phyloP scores from a whole-genome alignment of 2,329 filamentous ascomycete genomes.

The Tolypocladium capitatum region DNA sequence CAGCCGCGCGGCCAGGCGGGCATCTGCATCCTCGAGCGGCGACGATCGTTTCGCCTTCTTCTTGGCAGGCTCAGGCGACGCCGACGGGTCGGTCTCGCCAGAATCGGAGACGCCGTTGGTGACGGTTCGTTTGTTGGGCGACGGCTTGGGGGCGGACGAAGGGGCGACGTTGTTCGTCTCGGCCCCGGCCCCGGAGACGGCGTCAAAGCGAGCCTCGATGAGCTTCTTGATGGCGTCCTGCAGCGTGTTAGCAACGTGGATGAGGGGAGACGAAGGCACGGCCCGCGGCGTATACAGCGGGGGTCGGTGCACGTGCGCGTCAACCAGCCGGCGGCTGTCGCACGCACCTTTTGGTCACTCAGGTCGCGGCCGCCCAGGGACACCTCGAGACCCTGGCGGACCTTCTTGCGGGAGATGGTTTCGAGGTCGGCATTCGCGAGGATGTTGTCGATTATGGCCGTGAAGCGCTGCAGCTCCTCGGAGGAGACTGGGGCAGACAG shows the following conservation, averaged over 20 bases:
- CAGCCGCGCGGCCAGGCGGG: conserved; percentile 70
- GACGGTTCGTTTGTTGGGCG: conserved; percentile 20
- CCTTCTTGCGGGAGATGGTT: conserved; percentile 51
- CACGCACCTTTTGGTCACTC: conserved; percentile 43
- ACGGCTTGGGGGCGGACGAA: conserved; percentile 16
- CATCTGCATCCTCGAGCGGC: conserved; percentile 61
- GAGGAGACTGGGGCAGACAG: conserved; percentile 26
- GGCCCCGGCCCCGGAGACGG: conserved; percentile 41
- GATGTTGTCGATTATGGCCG: conserved; percentile 46
- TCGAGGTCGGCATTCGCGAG: conserved; percentile 43
- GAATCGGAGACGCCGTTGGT: conserved; percentile 22
- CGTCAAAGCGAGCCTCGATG: conserved; percentile 63
- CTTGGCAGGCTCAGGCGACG: conserved; percentile 30
- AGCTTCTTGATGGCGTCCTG: conserved; percentile 58
- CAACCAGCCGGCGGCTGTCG: background rate
- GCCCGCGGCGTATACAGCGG: background rate
- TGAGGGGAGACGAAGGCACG: background rate
- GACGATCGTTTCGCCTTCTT: conserved; percentile 58
- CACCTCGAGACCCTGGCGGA: conserved; percentile 42
- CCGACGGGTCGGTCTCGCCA: conserved; percentile 34
- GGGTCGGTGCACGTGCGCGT: background rate
- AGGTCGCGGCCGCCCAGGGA: conserved; percentile 44
- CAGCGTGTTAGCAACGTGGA: background rate
- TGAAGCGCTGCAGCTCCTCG: conserved; percentile 39
- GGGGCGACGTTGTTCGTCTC: conserved; percentile 32